Base-by-base conservation (phyloP, 768 basidiomycete species). In the Lyophyllum semitale region DNA sequence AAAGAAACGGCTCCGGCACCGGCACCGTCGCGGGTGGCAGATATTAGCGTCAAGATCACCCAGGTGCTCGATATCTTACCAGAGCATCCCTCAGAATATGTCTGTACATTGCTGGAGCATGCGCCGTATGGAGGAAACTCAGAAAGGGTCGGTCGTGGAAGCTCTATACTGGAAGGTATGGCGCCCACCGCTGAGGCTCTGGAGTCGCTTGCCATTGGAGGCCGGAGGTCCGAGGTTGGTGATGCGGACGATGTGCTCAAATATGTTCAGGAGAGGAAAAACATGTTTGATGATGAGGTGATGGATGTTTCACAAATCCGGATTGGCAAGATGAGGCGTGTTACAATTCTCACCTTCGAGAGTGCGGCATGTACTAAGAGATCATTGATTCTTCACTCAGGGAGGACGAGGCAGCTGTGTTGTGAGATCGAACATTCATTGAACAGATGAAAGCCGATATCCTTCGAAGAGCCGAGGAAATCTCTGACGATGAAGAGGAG, bases 381-480 rank as follows among this genome's bases (percentile, higher is more conserved):
- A 37, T n/a, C 4, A 3, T 13, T 8, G 7, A 26, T 46, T 25
- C 48, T 33, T 8, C 33, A 3, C 47, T 26, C 46, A 84, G 84
- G 22, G 77, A 79, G 30, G 78, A 84, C 26, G 74, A 72, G 13
- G 60, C 64, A n/a, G 63, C 66, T 17, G 63, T 83, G 13, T 66
- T 85, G 8, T 76, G 77, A 13, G 89, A 94, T 62, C 78, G 77
- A 5, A 69, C 76, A 1, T 81, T 82, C 63, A 77, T 83, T n/a
- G 85, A 86, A 38, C 73, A 87, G 59, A 88, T 95, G 83, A 94
- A 95, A 64, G 83, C 84, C 1, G 87, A 90, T 51, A 95, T 95
- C 61, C 76, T 95, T 13, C 82, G 91, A 25, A 80, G 89, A 4
- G 87, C 84, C 0, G 88, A 94, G 63, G 83, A 77, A 17, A 79